Base-by-base conservation (phyloP, 2,329 filamentous ascomycete species). In the Drechslera avenae region DNA sequence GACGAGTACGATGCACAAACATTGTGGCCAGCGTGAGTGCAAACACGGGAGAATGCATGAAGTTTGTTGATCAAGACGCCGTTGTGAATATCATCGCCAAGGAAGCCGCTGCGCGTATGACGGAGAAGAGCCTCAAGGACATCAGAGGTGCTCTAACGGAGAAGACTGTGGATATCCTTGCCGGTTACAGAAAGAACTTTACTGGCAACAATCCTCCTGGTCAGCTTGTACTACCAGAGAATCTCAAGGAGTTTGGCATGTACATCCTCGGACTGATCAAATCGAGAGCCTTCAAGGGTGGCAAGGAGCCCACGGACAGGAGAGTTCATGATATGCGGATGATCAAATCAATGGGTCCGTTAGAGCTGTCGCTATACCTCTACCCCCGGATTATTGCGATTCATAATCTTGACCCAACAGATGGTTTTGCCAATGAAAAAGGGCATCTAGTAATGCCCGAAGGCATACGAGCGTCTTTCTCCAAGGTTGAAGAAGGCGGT, bases 171-270 rank as follows among this genome's bases (percentile, higher is more conserved):
- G 93, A 97, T 67, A 89, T 97, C 46, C 83, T 97, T 51, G 89
- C 92, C 21, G 88, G 87, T 47, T 97, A 99, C 74, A 86, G 94
- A 60, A 97, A 96, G 77, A 88, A 96, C 74, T 94, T 94, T 64
- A 89, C 91, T 2, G 89, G 89, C 50, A 84, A 86, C 2, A 90
- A 96, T 67, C 93, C 94, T 7, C 90, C 92, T 1, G 90, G 91
- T 4, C 92, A 99, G 74, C 84, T 99, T 23, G 91, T 99, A 23
- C 86, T 99, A 75, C 94, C 94, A 0, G 94, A 99, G 76, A 90
- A 93, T 60, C 83, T 99, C 23, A 97, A 97, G 72, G 94, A 99
- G 71, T 92, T 96, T 65, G 86, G 89, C 66, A 97, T 99, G 91
- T 97, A 94, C 74, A 90, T 95, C 76, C 86, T 99, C 8, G 88